Evolutionary conservation across 2,329 filamentous ascomycete species (phyloP), one percentile per base, ranked within the genome.

Genomic region (Aspergillus versicolor): DNA sequence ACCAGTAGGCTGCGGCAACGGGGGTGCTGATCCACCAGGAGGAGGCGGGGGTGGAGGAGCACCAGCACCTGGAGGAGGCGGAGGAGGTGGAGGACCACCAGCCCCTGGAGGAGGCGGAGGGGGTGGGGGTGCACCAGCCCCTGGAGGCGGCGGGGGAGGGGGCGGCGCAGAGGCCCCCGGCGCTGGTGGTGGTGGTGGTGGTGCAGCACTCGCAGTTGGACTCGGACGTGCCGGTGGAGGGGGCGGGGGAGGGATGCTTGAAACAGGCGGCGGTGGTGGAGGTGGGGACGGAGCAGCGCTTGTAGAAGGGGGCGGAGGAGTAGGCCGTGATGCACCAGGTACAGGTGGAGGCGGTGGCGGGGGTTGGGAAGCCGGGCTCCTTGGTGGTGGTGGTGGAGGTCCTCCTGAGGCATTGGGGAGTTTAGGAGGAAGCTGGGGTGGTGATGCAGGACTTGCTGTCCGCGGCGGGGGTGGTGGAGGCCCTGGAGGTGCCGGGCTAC

Each of bases 381-480:
- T 61, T 43, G 81, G 80, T 15, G 82, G 87, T 8, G 89, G 88
- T 27, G 89, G 88, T 13, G 80, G 70, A 52, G 77, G 80, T 34
- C 76, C 77, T 61, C 72, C 54, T 24, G 70, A 58, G 52, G 65
- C 66, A 70, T 74, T 71, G 65, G 77, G 74, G 42, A 75, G 70
- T 62, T 75, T 74, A 27, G 75, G 76, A 42, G 77, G 77, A 53
- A 77, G 80, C 15, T 87, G 84, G 3, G 86, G 74, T 32, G 72
- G 73, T 61, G 69, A 66, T 52, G 70, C 73, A 61, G 74, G 73
- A 60, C 75, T 74, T 15, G 70, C 71, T 52, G 78, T 77, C 51
- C 82, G 77, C 55, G 78, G 79, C 47, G 82, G 82, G 24, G 84
- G 88, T 9, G 89, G 88, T 32, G 90, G 90, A 60, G 91, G 90